phyloP scores from a whole-genome alignment of 257 asterid genomes.

The Leptodermis oblonga region DNA sequence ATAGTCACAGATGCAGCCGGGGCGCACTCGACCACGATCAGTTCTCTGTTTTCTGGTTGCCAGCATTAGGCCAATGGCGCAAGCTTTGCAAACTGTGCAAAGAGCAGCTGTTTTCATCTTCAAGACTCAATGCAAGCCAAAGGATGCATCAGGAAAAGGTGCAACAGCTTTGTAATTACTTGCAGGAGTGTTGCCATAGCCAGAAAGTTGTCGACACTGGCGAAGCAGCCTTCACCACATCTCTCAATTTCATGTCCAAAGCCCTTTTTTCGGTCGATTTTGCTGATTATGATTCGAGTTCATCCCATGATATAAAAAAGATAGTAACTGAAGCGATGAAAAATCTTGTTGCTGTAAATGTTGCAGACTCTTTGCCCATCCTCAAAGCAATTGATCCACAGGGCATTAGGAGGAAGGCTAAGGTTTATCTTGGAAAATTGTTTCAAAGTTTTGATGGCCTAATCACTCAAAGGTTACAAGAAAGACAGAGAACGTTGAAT shows the following conservation, averaged over 20 bases:
- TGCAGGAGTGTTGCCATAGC: conserved; percentile 9
- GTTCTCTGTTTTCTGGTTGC: conserved; percentile 17
- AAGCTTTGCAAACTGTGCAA: conserved; percentile 18
- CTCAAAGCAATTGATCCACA: conserved; percentile 10
- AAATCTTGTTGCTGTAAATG: not conserved
- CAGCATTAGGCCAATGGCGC: conserved; percentile 20
- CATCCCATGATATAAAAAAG: conserved; percentile 9
- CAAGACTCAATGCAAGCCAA: not conserved
- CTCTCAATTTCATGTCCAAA: conserved; percentile 1
- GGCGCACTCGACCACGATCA: conserved; percentile 6
- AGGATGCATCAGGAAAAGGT: conserved; percentile 28
- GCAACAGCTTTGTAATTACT: not conserved
- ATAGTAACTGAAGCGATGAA: not conserved
- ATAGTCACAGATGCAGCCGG: not conserved
- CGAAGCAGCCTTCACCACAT: conserved; percentile 11
- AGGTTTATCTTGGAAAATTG: conserved; percentile 7
- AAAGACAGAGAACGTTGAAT: not conserved
- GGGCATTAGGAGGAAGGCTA: conserved; percentile 2
- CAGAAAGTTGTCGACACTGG: not conserved
- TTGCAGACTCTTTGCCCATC: conserved; percentile 11
- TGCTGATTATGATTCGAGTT: not conserved
- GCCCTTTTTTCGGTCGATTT: conserved; percentile 9
- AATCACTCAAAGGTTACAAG: conserved; percentile 6
- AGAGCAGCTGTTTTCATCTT: conserved; percentile 21
- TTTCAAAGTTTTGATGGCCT: not conserved